A percentile compares a stretch with the other conserved stretches of the same genome.
Evolutionary conservation across 2,329 filamentous ascomycete species (phyloP).

Genomic region (Penicillium occitanis): DNA sequence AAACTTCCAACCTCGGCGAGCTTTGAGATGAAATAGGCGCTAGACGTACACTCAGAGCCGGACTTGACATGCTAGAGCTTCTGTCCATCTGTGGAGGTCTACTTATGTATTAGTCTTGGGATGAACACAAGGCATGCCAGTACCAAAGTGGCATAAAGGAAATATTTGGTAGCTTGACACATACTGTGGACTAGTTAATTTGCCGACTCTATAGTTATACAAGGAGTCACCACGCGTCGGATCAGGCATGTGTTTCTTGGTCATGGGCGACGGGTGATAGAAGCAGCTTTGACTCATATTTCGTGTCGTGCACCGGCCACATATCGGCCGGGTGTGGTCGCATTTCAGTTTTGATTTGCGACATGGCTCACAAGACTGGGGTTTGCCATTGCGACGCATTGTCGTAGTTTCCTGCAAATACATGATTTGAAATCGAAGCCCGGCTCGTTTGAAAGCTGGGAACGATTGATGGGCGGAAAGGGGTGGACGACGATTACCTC

Average conservation of each 20-base stretch:
- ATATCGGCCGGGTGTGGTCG: constrained; percentile 37
- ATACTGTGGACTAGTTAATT: constrained; percentile 11
- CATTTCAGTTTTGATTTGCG: constrained; percentile 40
- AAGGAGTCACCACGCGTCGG: constrained; percentile 23
- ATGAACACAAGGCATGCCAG: not conserved
- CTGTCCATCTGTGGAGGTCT: constrained; percentile 3
- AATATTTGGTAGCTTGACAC: not conserved
- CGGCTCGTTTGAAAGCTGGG: not conserved
- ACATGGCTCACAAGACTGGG: constrained; percentile 41
- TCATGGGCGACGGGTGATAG: constrained; percentile 43
- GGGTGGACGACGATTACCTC: not conserved
- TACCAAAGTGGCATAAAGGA: not conserved
- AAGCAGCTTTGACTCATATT: constrained; percentile 35
- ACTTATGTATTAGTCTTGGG: not conserved
- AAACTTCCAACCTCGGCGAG: constrained; percentile 24
- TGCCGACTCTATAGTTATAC: constrained; percentile 21
- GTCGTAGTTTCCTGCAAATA: constrained; percentile 19
- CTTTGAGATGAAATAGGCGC: constrained; percentile 11
- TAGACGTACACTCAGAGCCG: constrained; percentile 11
- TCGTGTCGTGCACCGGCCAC: constrained; percentile 24
- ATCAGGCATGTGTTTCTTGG: constrained; percentile 25
- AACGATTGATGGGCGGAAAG: not conserved
- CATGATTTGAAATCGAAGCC: not conserved
- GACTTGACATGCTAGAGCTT: constrained; percentile 11
- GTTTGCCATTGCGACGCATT: constrained; percentile 38